Evolutionary conservation across 768 basidiomycete species (phyloP), one percentile per base, ranked within the genome.

Genomic region (Pisolithus sp.): DNA sequence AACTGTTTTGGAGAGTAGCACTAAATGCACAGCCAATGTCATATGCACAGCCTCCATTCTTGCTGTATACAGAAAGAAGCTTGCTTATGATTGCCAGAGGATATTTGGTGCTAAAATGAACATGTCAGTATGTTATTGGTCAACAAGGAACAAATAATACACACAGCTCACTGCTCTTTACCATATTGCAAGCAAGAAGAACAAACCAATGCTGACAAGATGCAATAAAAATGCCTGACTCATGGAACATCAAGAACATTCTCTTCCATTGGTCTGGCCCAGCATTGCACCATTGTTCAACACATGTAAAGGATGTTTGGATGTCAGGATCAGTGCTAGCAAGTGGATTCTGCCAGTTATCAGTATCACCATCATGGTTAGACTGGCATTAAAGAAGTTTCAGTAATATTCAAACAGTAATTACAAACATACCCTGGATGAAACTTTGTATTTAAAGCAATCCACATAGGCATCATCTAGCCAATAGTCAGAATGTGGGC

Each of bases 131-230:
- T 23, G 18, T 8, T 15, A 0, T 40, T 15, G 5, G 5, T 30
- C 17, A 43, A 2, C 23, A 3, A 31, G 30, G 23, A 24, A 28
- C 30, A 30, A 30, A 10, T 10, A 1, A 13, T 17, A 52, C 51
- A 8, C 8, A 61, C 58, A 61, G 7, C 6, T 61, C 49, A 0
- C 55, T 51, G 18, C 59, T 61, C 18, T 53, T 43, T 7, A 61
- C 26, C 58, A 61, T 61, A 10, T 61, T 45, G 7, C 55, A 61
- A 0, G 3, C 38, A 0, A 57, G 3, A 0, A 60, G 15, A 1
- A 59, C 36, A 21, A 59, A 51, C 3, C 24, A 12, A 40, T 57
- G 58, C 0, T 21, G 20, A 21, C 60, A 61, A 0, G 13, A n/a
- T 3, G 52, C 48, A 28, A 26, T 26, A 26, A 26, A 26, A 4